Evolutionary conservation across 495 filamentous ascomycete genomes (phyloP).

Genomic region (Clohesyomyces aquaticus): DNA sequence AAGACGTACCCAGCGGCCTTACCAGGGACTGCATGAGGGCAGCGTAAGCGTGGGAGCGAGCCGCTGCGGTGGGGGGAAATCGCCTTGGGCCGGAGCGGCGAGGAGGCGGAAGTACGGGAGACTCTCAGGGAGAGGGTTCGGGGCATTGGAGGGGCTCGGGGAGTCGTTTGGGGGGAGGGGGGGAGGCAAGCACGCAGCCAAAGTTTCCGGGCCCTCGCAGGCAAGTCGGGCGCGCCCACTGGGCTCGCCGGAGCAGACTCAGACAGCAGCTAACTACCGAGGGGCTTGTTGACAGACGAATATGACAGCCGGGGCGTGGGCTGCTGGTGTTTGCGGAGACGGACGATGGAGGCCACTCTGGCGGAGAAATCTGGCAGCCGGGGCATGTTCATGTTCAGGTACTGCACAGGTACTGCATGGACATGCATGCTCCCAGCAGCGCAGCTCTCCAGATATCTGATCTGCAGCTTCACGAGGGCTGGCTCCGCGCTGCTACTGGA

Average conservation of each 20-base stretch:
- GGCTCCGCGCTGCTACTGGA: constrained; percentile 23
- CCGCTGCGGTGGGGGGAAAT: constrained; percentile 14
- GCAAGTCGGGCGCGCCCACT: too few relatives aligned
- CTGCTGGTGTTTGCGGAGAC: neutral
- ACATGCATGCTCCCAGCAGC: neutral
- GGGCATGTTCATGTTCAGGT: too few relatives aligned
- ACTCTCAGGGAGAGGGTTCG: neutral
- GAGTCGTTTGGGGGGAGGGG: constrained; percentile 4
- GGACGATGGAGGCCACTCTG: neutral
- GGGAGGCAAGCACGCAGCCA: too few relatives aligned
- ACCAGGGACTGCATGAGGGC: constrained; percentile 41
- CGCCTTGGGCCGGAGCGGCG: constrained; percentile 2
- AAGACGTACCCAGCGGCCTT: constrained; percentile 38
- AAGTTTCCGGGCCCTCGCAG: too few relatives aligned
- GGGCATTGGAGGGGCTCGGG: neutral
- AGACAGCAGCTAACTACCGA: too few relatives aligned
- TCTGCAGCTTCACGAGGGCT: constrained; percentile 29
- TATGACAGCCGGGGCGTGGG: constrained; percentile 20
- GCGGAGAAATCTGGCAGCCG: constrained; percentile 1
- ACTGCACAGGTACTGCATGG: neutral
- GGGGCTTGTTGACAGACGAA: constrained; percentile 18
- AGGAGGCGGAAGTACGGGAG: neutral
- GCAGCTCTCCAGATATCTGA: constrained; percentile 32
- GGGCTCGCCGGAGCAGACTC: too few relatives aligned
- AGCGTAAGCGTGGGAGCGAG: constrained; percentile 36